phyloP scores from a whole-genome alignment of 2,329 filamentous ascomycete genomes.

The Claviceps africana region DNA sequence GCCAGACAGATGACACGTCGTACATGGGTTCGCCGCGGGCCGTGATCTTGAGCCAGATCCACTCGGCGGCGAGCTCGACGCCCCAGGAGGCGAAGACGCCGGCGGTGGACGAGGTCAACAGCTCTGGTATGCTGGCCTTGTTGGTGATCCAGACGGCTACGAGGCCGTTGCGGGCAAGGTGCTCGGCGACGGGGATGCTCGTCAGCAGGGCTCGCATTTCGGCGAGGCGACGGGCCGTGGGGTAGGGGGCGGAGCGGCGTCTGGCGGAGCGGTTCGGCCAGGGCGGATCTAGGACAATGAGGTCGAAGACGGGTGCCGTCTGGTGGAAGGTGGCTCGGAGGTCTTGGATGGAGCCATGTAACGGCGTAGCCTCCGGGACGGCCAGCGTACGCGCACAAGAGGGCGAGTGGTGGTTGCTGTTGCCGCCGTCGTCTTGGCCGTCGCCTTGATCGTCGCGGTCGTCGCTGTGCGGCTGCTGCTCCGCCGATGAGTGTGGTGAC shows the following conservation, averaged over 20 bases:
- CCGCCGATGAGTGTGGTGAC: not conserved
- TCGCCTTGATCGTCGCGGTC: not conserved
- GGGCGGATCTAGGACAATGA: constrained; percentile 62
- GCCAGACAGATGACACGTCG: constrained; percentile 44
- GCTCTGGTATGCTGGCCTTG: constrained; percentile 42
- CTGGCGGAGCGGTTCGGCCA: constrained; percentile 69
- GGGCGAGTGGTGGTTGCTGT: not conserved
- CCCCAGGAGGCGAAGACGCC: constrained; percentile 56
- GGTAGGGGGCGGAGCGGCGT: constrained; percentile 38
- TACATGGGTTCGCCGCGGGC: constrained; percentile 49
- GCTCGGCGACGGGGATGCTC: constrained; percentile 40
- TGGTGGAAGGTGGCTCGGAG: constrained; percentile 26
- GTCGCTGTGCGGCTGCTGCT: not conserved
- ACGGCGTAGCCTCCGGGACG: constrained; percentile 28
- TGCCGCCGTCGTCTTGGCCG: not conserved
- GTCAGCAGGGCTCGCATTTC: constrained; percentile 37
- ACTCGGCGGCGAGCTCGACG: constrained; percentile 51
- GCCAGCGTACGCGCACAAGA: not conserved
- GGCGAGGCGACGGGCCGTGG: constrained; percentile 28
- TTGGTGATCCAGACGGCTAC: constrained; percentile 72
- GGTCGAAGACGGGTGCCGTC: constrained; percentile 41
- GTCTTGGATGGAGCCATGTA: constrained; percentile 34
- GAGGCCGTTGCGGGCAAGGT: constrained; percentile 39
- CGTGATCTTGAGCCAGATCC: constrained; percentile 69
- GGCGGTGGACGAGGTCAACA: constrained; percentile 37